Base-by-base conservation (phyloP, 2,329 filamentous ascomycete species). In the Orbilia javanica region DNA sequence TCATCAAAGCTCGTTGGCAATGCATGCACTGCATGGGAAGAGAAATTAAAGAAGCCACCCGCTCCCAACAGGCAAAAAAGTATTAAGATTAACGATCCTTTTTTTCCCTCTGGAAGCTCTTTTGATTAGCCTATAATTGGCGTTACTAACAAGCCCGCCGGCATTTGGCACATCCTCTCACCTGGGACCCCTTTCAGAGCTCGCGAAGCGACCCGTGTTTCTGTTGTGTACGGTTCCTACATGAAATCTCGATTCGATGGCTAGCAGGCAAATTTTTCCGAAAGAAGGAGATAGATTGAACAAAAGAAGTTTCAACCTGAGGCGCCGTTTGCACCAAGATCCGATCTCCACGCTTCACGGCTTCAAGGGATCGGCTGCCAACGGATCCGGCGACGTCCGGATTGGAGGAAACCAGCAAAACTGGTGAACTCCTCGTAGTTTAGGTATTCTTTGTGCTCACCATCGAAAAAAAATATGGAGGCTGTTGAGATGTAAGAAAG, bases 71-170 rank as follows among this genome's bases (percentile, higher is more conserved):
- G 69, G 69, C 69, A 73, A 66, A 73, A 66, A 76, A 67, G 57
- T 60, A 62, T 71, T 71, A 77, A 71, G 73, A 77, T 77, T 77
- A 77, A 66, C 39, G 42, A 68, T 76, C 65, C 60, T 46, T 42
- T 66, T 66, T 65, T 42, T 55, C 57, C 57, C 60, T 65, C 48
- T n/a, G 25, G n/a, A 29, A 63, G 42, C 13, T 31, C 25, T 39
- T 68, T 29, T 52, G 60, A 66, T 73, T 73, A 73, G 69, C 69
- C 69, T 57, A 66, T 73, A 73, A 10, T 60, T 57, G 46, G 13
- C 34, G 31, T 20, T 60, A 60, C 39, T 36, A 66, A 48, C 36
- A 66, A 57, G 15, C 57, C 46, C 50, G 50, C 48, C 53, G 50
- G 48, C 50, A 44, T 36, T 42, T 44, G 42, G 39, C 36, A 44